These are phyloP conservation scores for Lasiodiplodia theobromae DNA, from an alignment of 2,329 filamentous ascomycete genomes.

Conservation along the genomic window DNA sequence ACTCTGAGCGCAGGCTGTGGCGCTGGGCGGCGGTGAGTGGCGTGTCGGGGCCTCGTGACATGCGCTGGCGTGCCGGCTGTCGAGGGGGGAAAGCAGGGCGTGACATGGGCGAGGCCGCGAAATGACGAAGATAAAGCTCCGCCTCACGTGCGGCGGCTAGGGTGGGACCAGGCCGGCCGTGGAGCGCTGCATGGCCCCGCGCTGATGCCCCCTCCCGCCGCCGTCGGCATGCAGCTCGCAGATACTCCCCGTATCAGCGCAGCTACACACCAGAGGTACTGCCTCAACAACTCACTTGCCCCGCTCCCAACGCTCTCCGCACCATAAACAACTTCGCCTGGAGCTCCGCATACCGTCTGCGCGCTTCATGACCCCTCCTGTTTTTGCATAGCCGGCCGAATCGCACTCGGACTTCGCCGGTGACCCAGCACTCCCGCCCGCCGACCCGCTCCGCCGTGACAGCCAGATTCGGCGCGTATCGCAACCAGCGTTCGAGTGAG, in stretches of 20 bases:
- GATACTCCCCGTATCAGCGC: constrained; percentile 25
- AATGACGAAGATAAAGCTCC: constrained; percentile 27
- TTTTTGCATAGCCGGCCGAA: constrained; percentile 7
- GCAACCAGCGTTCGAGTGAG: constrained; percentile 17
- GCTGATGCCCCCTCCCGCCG: constrained; percentile 16
- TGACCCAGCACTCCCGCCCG: constrained; percentile 15
- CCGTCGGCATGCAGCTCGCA: constrained; percentile 23
- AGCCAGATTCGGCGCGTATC: constrained; percentile 5
- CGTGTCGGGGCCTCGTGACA: constrained; percentile 23
- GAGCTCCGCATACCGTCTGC: constrained; percentile 4
- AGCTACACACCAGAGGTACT: constrained; percentile 23
- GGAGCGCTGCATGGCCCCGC: constrained; percentile 5
- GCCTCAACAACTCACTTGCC: constrained; percentile 26
- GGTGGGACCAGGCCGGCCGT: constrained; percentile 18
- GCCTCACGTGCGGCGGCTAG: constrained; percentile 18
- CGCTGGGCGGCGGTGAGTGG: constrained; percentile 21
- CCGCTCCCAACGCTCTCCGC: constrained; percentile 25
- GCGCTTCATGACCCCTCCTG: constrained; percentile 11
- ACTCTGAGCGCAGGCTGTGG: constrained; percentile 1
- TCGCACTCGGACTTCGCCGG: constrained; percentile 21
- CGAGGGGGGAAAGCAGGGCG: constrained; percentile 7
- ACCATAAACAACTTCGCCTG: not conserved
- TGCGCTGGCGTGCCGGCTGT: not conserved
- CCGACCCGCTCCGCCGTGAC: constrained; percentile 21
- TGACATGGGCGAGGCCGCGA: constrained; percentile 9